phyloP scores from a whole-genome alignment of 2,329 filamentous ascomycete species.

The Colletotrichum sp. region DNA sequence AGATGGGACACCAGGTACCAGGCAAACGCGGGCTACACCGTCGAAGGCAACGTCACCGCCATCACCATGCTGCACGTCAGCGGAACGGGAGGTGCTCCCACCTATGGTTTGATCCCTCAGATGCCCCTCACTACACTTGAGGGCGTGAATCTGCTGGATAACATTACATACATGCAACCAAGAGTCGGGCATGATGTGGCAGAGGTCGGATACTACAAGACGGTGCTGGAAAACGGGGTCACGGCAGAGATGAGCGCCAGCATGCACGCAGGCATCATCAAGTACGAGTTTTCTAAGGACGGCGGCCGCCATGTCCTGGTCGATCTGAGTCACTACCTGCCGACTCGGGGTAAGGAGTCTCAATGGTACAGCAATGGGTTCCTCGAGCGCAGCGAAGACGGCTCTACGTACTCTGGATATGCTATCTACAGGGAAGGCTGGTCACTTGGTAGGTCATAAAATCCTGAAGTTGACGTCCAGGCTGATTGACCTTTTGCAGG shows the following conservation, averaged over 20 bases:
- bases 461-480: accelerated
- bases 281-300: conserved; percentile 51
- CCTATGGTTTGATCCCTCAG: conserved; percentile 60
- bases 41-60: conserved; percentile 49
- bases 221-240: conserved; percentile 53
- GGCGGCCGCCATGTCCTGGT: conserved; percentile 47
- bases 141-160: conserved; percentile 50
- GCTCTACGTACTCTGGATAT: conserved; percentile 47
- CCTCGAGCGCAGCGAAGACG: conserved; percentile 39
- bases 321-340: conserved; percentile 54
- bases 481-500: conserved; percentile 21
- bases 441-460: conserved; percentile 30
- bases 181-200: conserved; percentile 44
- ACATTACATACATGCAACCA: conserved; percentile 51
- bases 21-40: conserved; percentile 41
- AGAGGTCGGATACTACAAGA: conserved; percentile 59
- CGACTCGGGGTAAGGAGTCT: conserved; percentile 39
- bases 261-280: conserved; percentile 55
- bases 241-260: conserved; percentile 52
- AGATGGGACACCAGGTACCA: conserved; percentile 26
- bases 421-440: conserved; percentile 52
- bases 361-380: conserved; percentile 47
- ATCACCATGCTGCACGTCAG: conserved; percentile 60
- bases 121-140: conserved; percentile 48
- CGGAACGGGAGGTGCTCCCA: conserved; percentile 63